Conservation (phyloP, 139 green algal species). For the Astrephomene gubernaculifera region DNA sequence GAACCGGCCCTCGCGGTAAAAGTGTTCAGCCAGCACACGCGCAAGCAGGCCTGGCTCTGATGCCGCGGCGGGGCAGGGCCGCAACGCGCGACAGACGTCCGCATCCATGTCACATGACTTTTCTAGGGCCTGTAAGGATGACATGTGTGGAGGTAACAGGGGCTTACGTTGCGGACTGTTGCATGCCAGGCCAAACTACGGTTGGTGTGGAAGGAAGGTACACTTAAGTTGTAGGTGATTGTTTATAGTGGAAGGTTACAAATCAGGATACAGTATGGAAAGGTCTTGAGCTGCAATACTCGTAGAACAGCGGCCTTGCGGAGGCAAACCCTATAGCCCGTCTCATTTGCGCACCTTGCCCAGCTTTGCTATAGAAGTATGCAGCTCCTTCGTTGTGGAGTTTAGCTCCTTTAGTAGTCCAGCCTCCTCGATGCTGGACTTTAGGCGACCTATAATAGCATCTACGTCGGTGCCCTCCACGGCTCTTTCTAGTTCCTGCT, state of each 20-base stretch:
- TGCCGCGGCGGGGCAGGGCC: slow-evolving; percentile 17
- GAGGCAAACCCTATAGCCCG: neutral
- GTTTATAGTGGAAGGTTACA: no score
- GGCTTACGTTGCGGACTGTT: no score
- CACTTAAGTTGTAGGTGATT: no score
- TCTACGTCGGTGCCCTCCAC: slow-evolving; percentile 15
- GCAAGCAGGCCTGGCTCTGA: slow-evolving; percentile 17
- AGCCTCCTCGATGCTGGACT: slow-evolving; percentile 23
- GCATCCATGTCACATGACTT: slow-evolving; percentile 70
- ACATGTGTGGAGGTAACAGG: neutral
- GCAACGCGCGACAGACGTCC: slow-evolving; percentile 81
- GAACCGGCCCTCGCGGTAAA: slow-evolving; percentile 91
- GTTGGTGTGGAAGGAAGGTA: no score
- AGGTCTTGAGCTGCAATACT: no score
- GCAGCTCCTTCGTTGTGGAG: slow-evolving; percentile 82
- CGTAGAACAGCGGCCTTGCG: no score
- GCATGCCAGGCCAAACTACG: no score
- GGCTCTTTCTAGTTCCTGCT: slow-evolving; percentile 5
- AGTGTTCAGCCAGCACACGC: slow-evolving; percentile 89
- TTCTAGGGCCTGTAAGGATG: slow-evolving; percentile 79
- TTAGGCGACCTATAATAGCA: slow-evolving; percentile 39
- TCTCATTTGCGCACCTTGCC: slow-evolving; percentile 87
- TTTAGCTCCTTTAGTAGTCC: slow-evolving; percentile 58
- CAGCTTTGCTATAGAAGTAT: slow-evolving; percentile 78
- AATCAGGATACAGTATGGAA: no score